Conservation (phyloP, 2,329 filamentous ascomycete species). For the Sarocladium strictum region DNA sequence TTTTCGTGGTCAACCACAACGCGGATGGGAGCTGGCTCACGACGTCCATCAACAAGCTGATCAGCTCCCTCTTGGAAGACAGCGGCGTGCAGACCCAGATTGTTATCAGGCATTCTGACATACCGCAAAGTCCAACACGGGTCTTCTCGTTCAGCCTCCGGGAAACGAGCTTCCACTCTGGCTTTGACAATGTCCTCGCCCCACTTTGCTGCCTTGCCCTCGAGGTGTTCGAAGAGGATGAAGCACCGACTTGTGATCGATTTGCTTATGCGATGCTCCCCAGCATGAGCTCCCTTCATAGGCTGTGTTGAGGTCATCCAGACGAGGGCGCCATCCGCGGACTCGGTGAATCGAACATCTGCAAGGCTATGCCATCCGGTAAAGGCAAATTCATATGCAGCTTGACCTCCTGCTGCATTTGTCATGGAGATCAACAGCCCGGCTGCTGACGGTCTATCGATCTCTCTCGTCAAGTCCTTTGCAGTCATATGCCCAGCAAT, state of each 20-base stretch:
- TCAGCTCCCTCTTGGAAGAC: constrained; percentile 66
- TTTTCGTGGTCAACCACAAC: constrained; percentile 67
- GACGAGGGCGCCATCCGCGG: constrained; percentile 54
- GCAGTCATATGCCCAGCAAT: constrained; percentile 58
- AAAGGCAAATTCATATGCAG: constrained; percentile 67
- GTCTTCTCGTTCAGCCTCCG: constrained; percentile 76
- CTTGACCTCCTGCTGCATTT: constrained; percentile 54
- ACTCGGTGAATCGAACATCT: constrained; percentile 69
- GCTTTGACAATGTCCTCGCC: constrained; percentile 85
- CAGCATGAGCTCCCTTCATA: constrained; percentile 48
- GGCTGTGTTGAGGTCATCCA: constrained; percentile 63
- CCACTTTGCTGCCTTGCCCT: constrained; percentile 69
- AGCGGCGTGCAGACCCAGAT: constrained; percentile 56
- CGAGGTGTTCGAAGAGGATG: constrained; percentile 66
- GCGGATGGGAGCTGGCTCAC: constrained; percentile 62
- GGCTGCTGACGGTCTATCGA: constrained; percentile 71
- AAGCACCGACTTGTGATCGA: constrained; percentile 61
- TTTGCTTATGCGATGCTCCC: constrained; percentile 34
- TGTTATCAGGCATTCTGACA: constrained; percentile 55
- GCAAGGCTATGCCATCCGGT: constrained; percentile 64
- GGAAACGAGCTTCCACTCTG: constrained; percentile 76
- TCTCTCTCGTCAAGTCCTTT: constrained; percentile 72
- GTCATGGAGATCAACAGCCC: constrained; percentile 58
- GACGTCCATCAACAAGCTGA: constrained; percentile 56
- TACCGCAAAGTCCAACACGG: constrained; percentile 75